Evolutionary conservation across 257 asterid species (phyloP), one percentile per base, ranked within the genome.

Genomic region (Lavandula angustifolia): DNA sequence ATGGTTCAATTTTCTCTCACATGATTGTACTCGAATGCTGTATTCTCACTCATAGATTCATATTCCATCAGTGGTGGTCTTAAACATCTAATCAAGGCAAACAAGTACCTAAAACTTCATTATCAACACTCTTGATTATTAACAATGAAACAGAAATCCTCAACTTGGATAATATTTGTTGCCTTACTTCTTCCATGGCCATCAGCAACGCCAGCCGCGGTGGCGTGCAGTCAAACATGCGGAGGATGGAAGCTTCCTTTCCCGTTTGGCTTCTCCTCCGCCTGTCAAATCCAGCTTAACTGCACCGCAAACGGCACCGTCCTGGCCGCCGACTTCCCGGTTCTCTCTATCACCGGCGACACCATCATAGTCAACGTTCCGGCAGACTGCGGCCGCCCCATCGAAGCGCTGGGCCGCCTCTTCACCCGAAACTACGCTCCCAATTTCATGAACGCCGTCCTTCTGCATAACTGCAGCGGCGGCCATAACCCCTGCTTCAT

Each of bases 221-320:
- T 71, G 1, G 12, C 18, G 10, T 91, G 96, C 76, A 69, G 67
- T 22, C 83, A 71, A 47, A 59, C 82, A 27, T 91, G 97, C 68
- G 96, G 95, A 27, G 62, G 29, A 0, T 47, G 54, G 31, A 61
- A 33, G 4, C 71, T 91, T 66, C 85, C 77, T 0, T 87, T 71
- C 75, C 87, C 96, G 0, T 91, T 91, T 69, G 97, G 97, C 50
- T 87, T 87, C 75, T 87, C 97, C 7, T 1, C 70, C 14, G 82
- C 78, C 60, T 91, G 97, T 67, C 62, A 62, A 64, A 87, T 91
- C 83, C 87, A 27, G 6, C 73, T 91, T 6, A 82, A 79, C 51
- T 91, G 97, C 80, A 78, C 75, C 72, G 53, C 78, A 55, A 80
- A 76, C 68, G 83, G 74, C 31, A 73, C 85, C 1, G 75, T 80